A percentile compares a stretch with the other conserved stretches of the same genome.
Evolutionary conservation across 768 basidiomycete genomes (phyloP).

Genomic region (Hypholoma fasciculare): DNA sequence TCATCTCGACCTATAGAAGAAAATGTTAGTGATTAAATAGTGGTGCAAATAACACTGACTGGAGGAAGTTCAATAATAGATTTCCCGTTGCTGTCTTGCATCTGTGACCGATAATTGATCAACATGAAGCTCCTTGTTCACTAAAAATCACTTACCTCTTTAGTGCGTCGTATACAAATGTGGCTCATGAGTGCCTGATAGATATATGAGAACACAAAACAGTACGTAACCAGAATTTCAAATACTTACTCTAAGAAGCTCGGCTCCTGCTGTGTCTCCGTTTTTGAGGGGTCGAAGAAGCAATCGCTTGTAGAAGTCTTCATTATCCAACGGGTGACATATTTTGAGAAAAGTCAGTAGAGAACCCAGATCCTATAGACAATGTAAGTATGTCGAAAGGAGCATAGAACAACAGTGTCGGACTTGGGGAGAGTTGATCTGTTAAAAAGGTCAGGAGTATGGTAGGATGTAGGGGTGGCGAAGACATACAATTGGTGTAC

Average conservation of each 20-base stretch:
- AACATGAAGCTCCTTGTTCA: no score
- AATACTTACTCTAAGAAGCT: slow-evolving; percentile 62
- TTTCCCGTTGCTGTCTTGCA: slow-evolving; percentile 81
- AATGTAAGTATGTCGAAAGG: background rate
- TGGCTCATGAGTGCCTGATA: slow-evolving; percentile 73
- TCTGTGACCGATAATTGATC: slow-evolving; percentile 37
- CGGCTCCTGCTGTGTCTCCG: slow-evolving; percentile 65
- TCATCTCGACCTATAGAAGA: slow-evolving; percentile 68
- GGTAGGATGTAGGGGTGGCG: background rate
- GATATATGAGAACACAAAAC: slow-evolving; percentile 2
- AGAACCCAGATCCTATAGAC: slow-evolving; percentile 79
- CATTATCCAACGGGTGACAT: slow-evolving; percentile 83
- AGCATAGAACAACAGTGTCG: background rate
- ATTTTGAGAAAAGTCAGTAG: slow-evolving; percentile 81
- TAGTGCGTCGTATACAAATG: slow-evolving; percentile 79
- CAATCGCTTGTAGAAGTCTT: slow-evolving; percentile 79
- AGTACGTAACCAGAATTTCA: slow-evolving; percentile 6
- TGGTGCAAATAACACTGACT: slow-evolving; percentile 28
- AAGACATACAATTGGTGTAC: slow-evolving; percentile 77
- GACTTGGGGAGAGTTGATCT: slow-evolving; percentile 83
- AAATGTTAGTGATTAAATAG: background rate
- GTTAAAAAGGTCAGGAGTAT: background rate
- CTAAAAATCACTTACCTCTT: slow-evolving; percentile 50
- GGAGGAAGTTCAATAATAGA: slow-evolving; percentile 76
- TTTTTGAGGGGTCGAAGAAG: slow-evolving; percentile 77